Evolutionary conservation across 2,329 filamentous ascomycete genomes (phyloP), one percentile per base, ranked within the genome.

Genomic region (Colletotrichum ledebouriae): DNA sequence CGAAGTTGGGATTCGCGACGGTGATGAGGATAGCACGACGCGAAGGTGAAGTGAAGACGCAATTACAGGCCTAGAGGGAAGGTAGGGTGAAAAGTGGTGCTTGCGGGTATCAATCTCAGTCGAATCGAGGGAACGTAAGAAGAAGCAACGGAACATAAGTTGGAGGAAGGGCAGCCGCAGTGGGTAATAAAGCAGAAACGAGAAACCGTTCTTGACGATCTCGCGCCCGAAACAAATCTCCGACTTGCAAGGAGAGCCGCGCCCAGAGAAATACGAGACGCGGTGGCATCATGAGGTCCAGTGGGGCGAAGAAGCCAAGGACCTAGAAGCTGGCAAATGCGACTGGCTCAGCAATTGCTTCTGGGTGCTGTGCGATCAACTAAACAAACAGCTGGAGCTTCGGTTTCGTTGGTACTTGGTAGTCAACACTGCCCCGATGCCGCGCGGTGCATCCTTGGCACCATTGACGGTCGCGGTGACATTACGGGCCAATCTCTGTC

Each of bases 221-320:
- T 53, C 49, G n/a, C 29, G 2, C 11, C 15, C 42, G 17, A 41
- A 59, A 22, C 12, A 2, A 49, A 39, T 17, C 15, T 29, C 29
- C 29, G 9, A 29, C 29, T 9, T n/a, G 22, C 57, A 46, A 37
- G 56, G 39, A 47, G 34, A 34, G 22, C 29, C 7, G 42, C 56
- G 42, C 41, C 22, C 41, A 67, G 59, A 39, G 6, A 63, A 50
- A 67, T 64, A 67, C 65, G 60, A 64, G 65, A 67, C 60, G 64
- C 5, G 47, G 46, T 44, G n/a, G 20, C 53, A 42, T 12, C 41
- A 39, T 11, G 9, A 39, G 37, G 12, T 39, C 12, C 37, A 6
- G 12, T 42, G 56, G 56, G 42, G 41, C 42, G 17, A 46, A 42
- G 7, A 25, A 59, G 44, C 44, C 58, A 49, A 49, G 58, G 44